Conservation (phyloP, 345 rosid genomes). For the Pseudoturritis turrita region DNA sequence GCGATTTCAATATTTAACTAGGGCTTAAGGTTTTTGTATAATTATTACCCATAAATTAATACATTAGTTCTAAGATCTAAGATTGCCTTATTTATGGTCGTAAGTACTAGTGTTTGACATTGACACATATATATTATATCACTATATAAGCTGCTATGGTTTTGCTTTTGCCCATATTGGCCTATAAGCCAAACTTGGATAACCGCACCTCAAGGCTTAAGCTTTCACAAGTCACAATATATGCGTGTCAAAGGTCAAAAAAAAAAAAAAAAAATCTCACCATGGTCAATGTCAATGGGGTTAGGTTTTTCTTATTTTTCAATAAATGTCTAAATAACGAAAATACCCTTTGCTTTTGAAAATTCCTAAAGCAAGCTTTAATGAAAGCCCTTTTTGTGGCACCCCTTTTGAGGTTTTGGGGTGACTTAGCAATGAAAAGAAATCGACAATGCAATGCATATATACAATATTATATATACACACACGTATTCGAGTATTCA, state of each 20-base stretch:
- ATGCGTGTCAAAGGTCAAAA: constrained; percentile 27
- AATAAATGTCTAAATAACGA: constrained; percentile 26
- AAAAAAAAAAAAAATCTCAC: constrained; percentile 2
- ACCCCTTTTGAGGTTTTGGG: constrained; percentile 29
- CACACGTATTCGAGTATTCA: neutral
- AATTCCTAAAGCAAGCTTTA: constrained; percentile 32
- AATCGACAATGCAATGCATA: constrained; percentile 24
- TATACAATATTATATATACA: neutral
- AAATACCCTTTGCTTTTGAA: constrained; percentile 30
- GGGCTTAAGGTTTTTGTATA: neutral
- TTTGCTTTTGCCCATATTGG: constrained; percentile 14
- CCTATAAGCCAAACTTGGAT: constrained; percentile 20
- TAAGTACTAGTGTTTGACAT: constrained; percentile 17
- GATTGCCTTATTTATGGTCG: neutral
- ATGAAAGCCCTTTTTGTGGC: constrained; percentile 37
- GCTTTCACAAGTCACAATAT: constrained; percentile 27
- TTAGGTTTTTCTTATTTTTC: constrained; percentile 25
- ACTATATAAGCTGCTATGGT: too few species aligned
- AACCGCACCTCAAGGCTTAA: constrained; percentile 34
- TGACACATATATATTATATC: neutral
- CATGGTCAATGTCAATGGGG: constrained; percentile 32
- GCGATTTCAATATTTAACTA: neutral
- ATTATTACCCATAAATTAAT: neutral
- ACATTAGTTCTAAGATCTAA: constrained; percentile 4
- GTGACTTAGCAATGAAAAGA: constrained; percentile 18